Evolutionary conservation across 495 filamentous ascomycete species (phyloP), one percentile per base, ranked within the genome.

Genomic region (Trichoderma parareesei): DNA sequence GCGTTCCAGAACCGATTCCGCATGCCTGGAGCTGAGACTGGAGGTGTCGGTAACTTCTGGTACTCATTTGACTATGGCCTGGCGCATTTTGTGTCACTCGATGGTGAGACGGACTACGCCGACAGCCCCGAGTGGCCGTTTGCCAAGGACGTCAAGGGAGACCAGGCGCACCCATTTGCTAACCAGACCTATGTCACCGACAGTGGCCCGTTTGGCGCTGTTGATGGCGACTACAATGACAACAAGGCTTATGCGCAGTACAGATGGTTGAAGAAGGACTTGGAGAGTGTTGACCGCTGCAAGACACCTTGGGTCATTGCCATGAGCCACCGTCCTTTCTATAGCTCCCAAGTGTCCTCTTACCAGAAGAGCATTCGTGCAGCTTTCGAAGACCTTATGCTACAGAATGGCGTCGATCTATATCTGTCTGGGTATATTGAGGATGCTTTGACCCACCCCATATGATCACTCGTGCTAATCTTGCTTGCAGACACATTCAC

Each of bases 21-120:
- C 74, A 65, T 65, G 64, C 64, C 64, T 3, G 64, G 64, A 57
- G 64, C 5, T 44, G 64, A 65, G 40, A 60, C 64, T 4, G 80
- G 77, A 0, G 72, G 72, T 0, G 77, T 78, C 1, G 68, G 74
- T 40, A 82, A 80, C 74, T 85, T 85, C 75, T 85, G 82, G 82
- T 85, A 85, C 69, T 84, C 82, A 0, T 85, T 85, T 69, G 82
- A 85, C 48, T 83, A 84, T 72, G 82, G 82, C 64, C 78, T 83
- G 75, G 75, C 75, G 1, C 82, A 85, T 69, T 73, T 81, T 62
- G 73, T 78, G n/a, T 79, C 81, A 76, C 77, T 84, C 67, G 72
- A 85, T 72, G 82, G 78, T 0, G 82, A 85, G 60, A 85, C 82
- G n/a, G 82, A 81, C 68, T 76, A 69, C 60, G 60, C 67, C 41